Evolutionary conservation across 2,329 filamentous ascomycete species (phyloP), one percentile per base, ranked within the genome.

Genomic region (Monilinia fructigena): DNA sequence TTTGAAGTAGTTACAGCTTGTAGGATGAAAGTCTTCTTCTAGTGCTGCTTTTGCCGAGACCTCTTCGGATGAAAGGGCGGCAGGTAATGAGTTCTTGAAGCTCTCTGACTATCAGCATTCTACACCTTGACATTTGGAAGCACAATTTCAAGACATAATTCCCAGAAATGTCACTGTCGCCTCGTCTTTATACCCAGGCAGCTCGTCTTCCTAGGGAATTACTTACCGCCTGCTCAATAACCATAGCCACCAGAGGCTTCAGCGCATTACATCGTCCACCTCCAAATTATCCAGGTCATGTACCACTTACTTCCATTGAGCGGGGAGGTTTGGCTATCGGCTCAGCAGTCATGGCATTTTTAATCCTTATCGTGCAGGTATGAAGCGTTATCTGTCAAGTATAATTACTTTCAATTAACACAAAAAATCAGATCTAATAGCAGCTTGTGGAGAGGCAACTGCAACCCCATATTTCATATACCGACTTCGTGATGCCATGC

Each of bases 401-500:
- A 1, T 8, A 11, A 53, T n/a, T 45, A 48, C 26, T 35, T 45
- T 45, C 48, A 47, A 65, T 60, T 71, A 28, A 40, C n/a, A 4
- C 14, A 42, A 55, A 14, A 11, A 23, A 26, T 0, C 74, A 92
- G 95, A 99, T 80, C 87, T 99, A 72, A 96, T 99, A 73, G 95
- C 95, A 45, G 86, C 92, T 45, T 86, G 96, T n/a, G 94, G 93
- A 75, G 95, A 99, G 82, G 89, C 93, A 38, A 98, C 95, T 3
- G 92, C 93, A 28, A 92, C 93, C 12, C 95, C 95, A 16, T 97
- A 93, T 83, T 97, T 98, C 81, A 93, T 97, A 78, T 87, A 91
- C 79, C 91, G 92, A 66, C 91, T 99, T 26, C 93, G 92, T 71
- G 86, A 94, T 76, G 91, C 90, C 70, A 99, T 99, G 95, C 91